These are phyloP conservation scores for Nannizziopsis arthrosporioides DNA, from an alignment of 2,329 filamentous ascomycete genomes.

Conservation along the genomic window DNA sequence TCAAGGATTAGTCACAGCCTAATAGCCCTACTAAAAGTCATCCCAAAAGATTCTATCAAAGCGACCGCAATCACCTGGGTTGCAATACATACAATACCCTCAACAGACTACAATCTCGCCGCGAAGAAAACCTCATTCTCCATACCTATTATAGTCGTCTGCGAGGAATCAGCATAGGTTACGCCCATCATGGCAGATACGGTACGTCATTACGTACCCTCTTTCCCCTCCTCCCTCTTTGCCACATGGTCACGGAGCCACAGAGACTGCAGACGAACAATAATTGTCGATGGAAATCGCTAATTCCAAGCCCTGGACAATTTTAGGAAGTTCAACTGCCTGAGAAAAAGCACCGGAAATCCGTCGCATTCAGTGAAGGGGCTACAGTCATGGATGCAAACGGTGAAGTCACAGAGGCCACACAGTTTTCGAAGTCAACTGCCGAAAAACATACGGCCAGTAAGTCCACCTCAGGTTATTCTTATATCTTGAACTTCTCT, in stretches of 20 bases:
- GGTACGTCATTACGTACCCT: constrained; percentile 35
- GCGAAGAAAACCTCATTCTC: neutral
- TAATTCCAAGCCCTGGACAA: constrained; percentile 19
- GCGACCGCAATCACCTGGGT: neutral
- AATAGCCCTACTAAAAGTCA: constrained; percentile 1
- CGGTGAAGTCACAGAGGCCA: constrained; percentile 67
- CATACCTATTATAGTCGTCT: neutral
- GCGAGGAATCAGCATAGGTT: neutral
- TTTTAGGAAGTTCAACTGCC: constrained; percentile 29
- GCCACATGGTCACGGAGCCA: constrained; percentile 1
- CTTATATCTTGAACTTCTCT: neutral
- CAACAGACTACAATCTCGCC: neutral
- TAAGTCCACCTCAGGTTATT: constrained; percentile 32
- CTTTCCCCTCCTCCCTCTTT: constrained; percentile 21
- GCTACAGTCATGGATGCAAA: constrained; percentile 79
- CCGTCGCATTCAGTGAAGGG: constrained; percentile 84
- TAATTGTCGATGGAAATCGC: neutral
- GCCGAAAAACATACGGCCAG: constrained; percentile 66
- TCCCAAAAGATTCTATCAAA: neutral
- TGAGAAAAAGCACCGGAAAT: constrained; percentile 63
- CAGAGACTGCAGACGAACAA: neutral
- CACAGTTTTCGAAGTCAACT: constrained; percentile 61
- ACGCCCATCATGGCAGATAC: constrained; percentile 30
- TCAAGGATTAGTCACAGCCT: constrained; percentile 4
- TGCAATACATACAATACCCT: neutral